Base-by-base conservation (phyloP, 2,329 filamentous ascomycete genomes). In the Cercospora sesami region DNA sequence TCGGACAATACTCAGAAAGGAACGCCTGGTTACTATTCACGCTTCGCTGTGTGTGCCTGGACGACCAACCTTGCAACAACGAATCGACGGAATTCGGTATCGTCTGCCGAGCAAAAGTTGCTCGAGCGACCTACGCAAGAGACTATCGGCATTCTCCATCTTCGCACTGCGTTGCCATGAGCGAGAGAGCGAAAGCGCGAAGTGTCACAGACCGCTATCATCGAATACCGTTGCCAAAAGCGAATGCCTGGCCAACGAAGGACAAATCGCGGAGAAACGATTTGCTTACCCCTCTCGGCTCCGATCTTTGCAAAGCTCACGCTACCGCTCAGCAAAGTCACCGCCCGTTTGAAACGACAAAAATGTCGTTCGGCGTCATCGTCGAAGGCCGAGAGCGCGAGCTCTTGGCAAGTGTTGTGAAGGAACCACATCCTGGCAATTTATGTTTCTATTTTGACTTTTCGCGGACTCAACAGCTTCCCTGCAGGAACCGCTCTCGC, bases 391-490 rank as follows among this genome's bases (percentile, higher is more conserved):
- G 62, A 64, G 51, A 53, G 51, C 16, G 60, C 60, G 60, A 62
- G 60, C 36, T 48, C 42, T 21, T 30, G 12, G 48, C 48, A 21
- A 23, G 48, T 39, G 36, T 23, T 26, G 48, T 6, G n/a, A n/a
- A 53, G 48, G 48, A 53, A 53, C 26, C 10, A 23, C 5, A 59
- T 59, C 30, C 55, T 36, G 9, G 55, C 2, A 28, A 7, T 4
- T 64, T 5, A 26, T n/a, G 62, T 64, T 64, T 57, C 62, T 64
- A 64, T 39, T 57, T 64, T 57, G 30, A 31, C 61, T 64, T 64
- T 53, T 21, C 26, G 26, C 18, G 28, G 26, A 23, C 26, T 58
- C 16, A 31, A 48, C 30, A 21, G 39, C 60, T 14, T 12, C 60
- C 60, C 61, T 63, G 61, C 45, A 63, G 61, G 28, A 30, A 55